These are phyloP conservation scores for Pascua guehoae DNA, from an alignment of 1,284 basidiomycete genomes.

Conservation along the genomic window DNA sequence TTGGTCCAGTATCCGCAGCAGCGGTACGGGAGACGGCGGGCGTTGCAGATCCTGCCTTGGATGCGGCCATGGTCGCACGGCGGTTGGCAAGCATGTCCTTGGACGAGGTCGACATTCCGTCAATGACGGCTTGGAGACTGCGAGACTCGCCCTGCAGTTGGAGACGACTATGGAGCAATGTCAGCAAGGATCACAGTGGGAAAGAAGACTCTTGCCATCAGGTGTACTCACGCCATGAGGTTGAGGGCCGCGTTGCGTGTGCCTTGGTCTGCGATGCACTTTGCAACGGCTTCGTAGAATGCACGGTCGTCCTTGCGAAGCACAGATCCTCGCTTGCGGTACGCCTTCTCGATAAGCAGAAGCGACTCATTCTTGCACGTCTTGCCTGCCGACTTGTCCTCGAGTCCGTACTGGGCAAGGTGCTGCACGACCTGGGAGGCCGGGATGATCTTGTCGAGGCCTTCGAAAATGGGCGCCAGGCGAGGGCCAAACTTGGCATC, in stretches of 20 bases:
- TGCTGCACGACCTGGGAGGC: slow-evolving; percentile 67
- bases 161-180: slow-evolving; percentile 24
- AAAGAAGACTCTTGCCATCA: not conserved
- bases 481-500: slow-evolving; percentile 53
- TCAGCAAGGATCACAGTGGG: not conserved
- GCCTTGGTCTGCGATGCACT: slow-evolving; percentile 56
- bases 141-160: slow-evolving; percentile 42
- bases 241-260: slow-evolving; percentile 44
- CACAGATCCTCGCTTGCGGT: slow-evolving; percentile 42
- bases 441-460: slow-evolving; percentile 49
- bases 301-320: slow-evolving; percentile 39
- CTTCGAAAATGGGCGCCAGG: slow-evolving; percentile 53
- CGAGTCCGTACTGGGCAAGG: slow-evolving; percentile 65
- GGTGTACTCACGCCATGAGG: slow-evolving; percentile 42
- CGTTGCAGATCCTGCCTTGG: slow-evolving; percentile 14
- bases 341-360: slow-evolving; percentile 43
- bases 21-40: not conserved
- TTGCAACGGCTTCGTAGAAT: slow-evolving; percentile 52
- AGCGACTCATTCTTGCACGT: slow-evolving; percentile 46
- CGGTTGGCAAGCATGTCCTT: slow-evolving; percentile 49
- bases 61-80: slow-evolving; percentile 35
- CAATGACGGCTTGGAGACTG: slow-evolving; percentile 35
- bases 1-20: not conserved
- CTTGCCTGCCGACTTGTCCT: slow-evolving; percentile 45
- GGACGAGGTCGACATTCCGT: slow-evolving; percentile 31